Evolutionary conservation across 805 yeast genomes (phyloP).

Genomic region (Candida nemodendra): DNA sequence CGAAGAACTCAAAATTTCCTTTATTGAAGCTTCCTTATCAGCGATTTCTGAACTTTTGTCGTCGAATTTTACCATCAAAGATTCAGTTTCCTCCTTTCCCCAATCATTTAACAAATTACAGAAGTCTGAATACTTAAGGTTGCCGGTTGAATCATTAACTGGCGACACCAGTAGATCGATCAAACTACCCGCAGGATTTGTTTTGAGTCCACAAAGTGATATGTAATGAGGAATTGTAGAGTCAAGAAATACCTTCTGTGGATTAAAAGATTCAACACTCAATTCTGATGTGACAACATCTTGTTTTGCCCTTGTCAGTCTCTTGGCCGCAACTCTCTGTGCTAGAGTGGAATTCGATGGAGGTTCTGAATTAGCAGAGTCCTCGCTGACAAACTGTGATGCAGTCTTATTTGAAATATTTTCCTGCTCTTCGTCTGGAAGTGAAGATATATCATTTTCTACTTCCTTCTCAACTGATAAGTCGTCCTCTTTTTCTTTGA

Average conservation of each 20-base stretch:
- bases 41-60: conserved; percentile 8
- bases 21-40: conserved; percentile 25
- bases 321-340: conserved; percentile 19
- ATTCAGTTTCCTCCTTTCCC: conserved; percentile 23
- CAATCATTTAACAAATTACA: conserved; percentile 17
- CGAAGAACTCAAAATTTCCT: conserved; percentile 31
- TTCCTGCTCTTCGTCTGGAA: conserved; percentile 8
- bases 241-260: conserved; percentile 19
- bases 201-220: conserved; percentile 32
- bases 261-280: conserved; percentile 12
- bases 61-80: conserved; percentile 23
- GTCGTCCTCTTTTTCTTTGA: conserved; percentile 2
- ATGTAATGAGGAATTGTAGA: conserved; percentile 19
- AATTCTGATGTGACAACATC: conserved; percentile 19
- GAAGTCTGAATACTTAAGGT: conserved; percentile 6
- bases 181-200: conserved; percentile 26
- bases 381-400: not conserved
- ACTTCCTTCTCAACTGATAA: conserved; percentile 1
- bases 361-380: conserved; percentile 4
- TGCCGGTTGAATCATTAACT: conserved; percentile 1
- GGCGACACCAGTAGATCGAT: conserved; percentile 4
- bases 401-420: not conserved
- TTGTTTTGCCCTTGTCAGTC: conserved; percentile 19
- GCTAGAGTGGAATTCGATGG: conserved; percentile 14
- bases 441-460: conserved; percentile 7